Base-by-base conservation (phyloP, 495 filamentous ascomycete species). In the Podospora anserina region DNA sequence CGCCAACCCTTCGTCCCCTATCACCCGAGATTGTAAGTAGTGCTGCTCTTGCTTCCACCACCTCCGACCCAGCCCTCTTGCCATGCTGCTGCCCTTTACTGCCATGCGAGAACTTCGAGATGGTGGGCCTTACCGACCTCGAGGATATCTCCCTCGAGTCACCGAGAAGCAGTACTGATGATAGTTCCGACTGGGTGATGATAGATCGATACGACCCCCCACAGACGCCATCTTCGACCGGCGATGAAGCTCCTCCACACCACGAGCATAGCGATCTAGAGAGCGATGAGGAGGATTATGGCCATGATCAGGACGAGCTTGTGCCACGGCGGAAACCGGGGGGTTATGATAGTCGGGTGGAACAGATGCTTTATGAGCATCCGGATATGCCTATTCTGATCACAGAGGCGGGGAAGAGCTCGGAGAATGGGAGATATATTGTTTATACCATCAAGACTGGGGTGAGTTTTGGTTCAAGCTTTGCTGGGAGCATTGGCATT, bases 401-500 rank as follows among this genome's bases (percentile, higher is more conserved):
- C 69, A 92, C 88, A 1, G 90, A 97, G 74, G 95, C 96, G 0
- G 95, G 96, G 18, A 99, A 99, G 85, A 98, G 93, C 76, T 83
- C 88, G 67, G 95, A 99, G 77, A 94, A 92, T 58, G 87, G 91
- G 64, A 83, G 86, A 74, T 97, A 90, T 72, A 99, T 98, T 74
- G 93, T 96, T 20, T 99, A 99, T 78, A 97, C 96, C 20, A 97
- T 99, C 69, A 84, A 91, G 69, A 99, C 96, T 11, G 94, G 92
- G 68, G 94, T 97, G 88, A 64, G 90, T 74, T 66, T 61, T 19
- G 44, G 26, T 62, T 15, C 18, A 15, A 13, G 7, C 16, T 18
- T 53, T 63, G 18, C 11, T 18, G n/a, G 7, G 16, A 23, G 39
- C 44, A n/a, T 57, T 34, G n/a, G 9, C 3, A 4, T 65, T 19